Base-by-base conservation (phyloP, 2,329 filamentous ascomycete species). In the Pseudogymnoascus verrucosus region DNA sequence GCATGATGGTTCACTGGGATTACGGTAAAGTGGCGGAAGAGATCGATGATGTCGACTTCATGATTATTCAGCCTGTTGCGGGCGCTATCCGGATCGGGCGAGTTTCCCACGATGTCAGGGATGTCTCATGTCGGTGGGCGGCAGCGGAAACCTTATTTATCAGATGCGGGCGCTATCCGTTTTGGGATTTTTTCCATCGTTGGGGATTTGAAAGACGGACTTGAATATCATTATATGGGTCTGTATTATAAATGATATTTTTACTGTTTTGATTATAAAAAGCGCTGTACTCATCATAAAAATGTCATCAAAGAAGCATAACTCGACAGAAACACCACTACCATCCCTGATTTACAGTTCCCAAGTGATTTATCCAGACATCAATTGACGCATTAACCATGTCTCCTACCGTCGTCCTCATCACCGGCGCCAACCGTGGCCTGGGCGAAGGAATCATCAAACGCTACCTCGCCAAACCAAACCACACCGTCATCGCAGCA, bases 401-500 rank as follows among this genome's bases (percentile, higher is more conserved):
- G 47, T n/a, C 26, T 12, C 23, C 47, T 19, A 65, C 64, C 16
- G 61, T 65, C 4, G 65, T 72, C 42, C 68, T 76, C 39, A 69
- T 76, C 63, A 75, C 73, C 8, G 74, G 73, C 16, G 71, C 67
- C 47, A 74, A 70, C 63, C 69, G 72, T 68, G 74, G 74, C 70
- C 64, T 60, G 54, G 64, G 23, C 11, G 69, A 71, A 19, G 73
- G 71, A 26, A 67, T 75, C 11, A 62, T 73, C 54, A 63, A 70
- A 61, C 42, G 54, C 3, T 77, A 75, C 66, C 73, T 79, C 19
- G 62, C 66, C 3, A 65, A 69, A 12, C 74, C 77, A 5, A 69
- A 74, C 61, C 71, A 72, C 40, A 75, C 67, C 26, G 72, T 78
- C 47, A 73, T 79, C 21, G 76, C 74, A 16, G 73, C 72, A 12